phyloP scores from a whole-genome alignment of 2,329 filamentous ascomycete genomes.

The Fusarium chaquense region DNA sequence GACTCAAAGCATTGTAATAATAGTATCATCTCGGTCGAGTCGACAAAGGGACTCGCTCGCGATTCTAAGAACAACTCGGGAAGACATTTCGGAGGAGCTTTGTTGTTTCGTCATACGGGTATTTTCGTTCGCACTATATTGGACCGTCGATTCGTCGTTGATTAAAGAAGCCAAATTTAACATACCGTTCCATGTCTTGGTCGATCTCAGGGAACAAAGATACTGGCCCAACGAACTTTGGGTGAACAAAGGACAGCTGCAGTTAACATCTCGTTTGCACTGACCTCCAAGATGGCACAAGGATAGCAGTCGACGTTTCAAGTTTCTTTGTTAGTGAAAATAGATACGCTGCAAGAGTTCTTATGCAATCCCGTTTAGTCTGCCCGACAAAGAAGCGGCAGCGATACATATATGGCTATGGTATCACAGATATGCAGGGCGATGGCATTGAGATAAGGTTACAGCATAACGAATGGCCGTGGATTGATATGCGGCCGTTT shows the following conservation, averaged over 20 bases:
- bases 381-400: conserved; percentile 28
- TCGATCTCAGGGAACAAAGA: conserved; percentile 28
- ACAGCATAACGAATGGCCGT: conserved; percentile 29
- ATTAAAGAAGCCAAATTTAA: conserved; percentile 1
- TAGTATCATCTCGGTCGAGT: conserved; percentile 13
- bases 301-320: not conserved
- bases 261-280: conserved; percentile 12
- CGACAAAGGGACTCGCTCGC: conserved; percentile 27
- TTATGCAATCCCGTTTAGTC: not conserved
- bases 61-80: not conserved
- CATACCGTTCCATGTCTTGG: conserved; percentile 2
- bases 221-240: not conserved
- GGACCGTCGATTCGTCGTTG: not conserved
- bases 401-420: conserved; percentile 39
- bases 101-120: conserved; percentile 11
- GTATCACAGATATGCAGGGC: conserved; percentile 34
- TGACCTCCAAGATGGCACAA: not conserved
- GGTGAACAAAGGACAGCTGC: conserved; percentile 23
- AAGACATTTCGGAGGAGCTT: conserved; percentile 8
- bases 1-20: conserved; percentile 14
- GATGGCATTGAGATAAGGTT: conserved; percentile 42
- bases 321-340: conserved; percentile 33
- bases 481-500: conserved; percentile 43
- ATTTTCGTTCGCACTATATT: conserved; percentile 4
- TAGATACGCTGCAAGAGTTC: conserved; percentile 14